phyloP scores from a whole-genome alignment of 2,329 filamentous ascomycete genomes.

The Diaporthe sp. region DNA sequence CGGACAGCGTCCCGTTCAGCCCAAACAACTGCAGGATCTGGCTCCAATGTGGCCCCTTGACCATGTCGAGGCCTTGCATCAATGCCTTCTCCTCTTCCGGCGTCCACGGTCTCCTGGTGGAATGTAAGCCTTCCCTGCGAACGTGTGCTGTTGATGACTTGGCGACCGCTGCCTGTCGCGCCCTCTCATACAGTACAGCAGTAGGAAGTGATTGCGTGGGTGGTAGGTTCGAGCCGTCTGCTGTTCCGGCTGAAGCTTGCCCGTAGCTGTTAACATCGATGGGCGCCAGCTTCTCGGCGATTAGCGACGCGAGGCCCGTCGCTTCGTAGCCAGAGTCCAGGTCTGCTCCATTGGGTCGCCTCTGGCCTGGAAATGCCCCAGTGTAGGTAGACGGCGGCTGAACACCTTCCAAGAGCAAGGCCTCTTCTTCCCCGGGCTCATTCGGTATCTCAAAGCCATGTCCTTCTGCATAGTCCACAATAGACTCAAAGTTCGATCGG shows the following conservation, averaged over 20 bases:
- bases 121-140: conserved; percentile 69
- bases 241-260: conserved; percentile 41
- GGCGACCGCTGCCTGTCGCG: conserved; percentile 70
- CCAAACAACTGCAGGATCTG: conserved; percentile 91
- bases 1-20: conserved; percentile 81
- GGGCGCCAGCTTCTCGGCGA: conserved; percentile 45
- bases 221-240: conserved; percentile 59
- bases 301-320: conserved; percentile 47
- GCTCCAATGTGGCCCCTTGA: conserved; percentile 93
- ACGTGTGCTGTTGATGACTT: conserved; percentile 67
- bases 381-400: conserved; percentile 38
- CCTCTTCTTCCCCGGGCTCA: conserved; percentile 45
- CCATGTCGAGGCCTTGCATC: conserved; percentile 88
- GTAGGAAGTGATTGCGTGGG: conserved; percentile 71
- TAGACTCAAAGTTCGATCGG: conserved; percentile 49
- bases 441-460: conserved; percentile 56
- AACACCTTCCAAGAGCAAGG: conserved; percentile 41
- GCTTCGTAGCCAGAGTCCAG: conserved; percentile 42
- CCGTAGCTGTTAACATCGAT: conserved; percentile 37
- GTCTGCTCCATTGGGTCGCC: conserved; percentile 31
- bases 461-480: conserved; percentile 55
- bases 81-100: conserved; percentile 91
- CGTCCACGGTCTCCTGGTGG: conserved; percentile 84
- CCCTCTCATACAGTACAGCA: conserved; percentile 69
- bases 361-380: conserved; percentile 39